Conservation (phyloP, 305 asterid genomes). For the Fraxinus baroniana region DNA sequence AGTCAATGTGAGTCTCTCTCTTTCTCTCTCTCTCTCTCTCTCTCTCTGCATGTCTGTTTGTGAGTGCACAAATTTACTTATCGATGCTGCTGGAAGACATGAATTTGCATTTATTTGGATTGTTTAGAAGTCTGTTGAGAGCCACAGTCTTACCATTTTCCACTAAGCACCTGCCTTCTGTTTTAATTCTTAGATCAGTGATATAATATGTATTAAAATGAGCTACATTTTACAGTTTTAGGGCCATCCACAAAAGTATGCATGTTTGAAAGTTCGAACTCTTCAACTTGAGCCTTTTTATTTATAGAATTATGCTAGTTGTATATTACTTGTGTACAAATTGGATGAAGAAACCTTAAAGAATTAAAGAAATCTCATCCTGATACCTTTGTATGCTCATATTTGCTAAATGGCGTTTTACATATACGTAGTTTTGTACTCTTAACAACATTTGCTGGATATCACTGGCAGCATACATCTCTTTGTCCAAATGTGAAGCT, state of each 20-base stretch:
- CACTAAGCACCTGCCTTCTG: neutral
- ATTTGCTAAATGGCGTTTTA: neutral
- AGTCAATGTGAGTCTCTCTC: conserved; percentile 61
- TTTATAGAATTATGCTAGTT: neutral
- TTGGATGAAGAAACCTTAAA: neutral
- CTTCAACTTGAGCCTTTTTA: neutral
- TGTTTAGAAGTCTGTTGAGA: neutral
- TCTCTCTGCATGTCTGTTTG: neutral
- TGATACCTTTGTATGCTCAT: neutral
- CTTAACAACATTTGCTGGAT: neutral
- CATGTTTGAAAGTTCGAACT: neutral
- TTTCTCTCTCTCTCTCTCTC: neutral
- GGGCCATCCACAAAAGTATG: neutral
- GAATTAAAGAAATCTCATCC: neutral
- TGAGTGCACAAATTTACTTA: neutral
- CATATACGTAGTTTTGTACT: neutral
- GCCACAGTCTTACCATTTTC: neutral
- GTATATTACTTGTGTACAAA: too few species aligned
- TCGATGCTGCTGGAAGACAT: neutral
- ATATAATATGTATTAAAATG: neutral
- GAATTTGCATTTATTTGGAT: neutral
- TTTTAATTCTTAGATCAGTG: neutral
- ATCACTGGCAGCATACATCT: conserved; percentile 71
- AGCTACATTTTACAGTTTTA: neutral
- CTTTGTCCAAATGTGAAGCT: conserved; percentile 76